These are phyloP conservation scores for Colletotrichum sp. DNA, from an alignment of 2,329 filamentous ascomycete genomes.

Conservation along the genomic window DNA sequence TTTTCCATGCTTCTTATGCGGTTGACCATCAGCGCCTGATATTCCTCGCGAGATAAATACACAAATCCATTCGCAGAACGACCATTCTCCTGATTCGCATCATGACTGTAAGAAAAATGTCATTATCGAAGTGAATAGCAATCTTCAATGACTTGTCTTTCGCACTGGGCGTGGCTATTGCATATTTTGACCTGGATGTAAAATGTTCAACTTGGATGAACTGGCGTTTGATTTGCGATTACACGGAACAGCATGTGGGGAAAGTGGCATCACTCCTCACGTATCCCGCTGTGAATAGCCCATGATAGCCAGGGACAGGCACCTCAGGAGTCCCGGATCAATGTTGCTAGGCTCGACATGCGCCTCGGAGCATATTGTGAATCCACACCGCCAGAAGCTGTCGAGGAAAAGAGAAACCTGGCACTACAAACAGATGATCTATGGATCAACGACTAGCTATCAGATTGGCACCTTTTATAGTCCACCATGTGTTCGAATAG, in stretches of 20 bases:
- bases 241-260: accelerated
- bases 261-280: accelerated
- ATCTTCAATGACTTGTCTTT: neutral
- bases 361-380: neutral
- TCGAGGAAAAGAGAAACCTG: neutral
- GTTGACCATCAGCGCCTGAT: too few species aligned
- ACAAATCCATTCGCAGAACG: neutral
- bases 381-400: neutral
- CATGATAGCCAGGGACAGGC: neutral
- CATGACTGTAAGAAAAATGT: neutral
- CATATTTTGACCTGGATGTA: neutral
- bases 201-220: neutral
- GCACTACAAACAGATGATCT: neutral
- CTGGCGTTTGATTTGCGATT: neutral
- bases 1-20: neutral
- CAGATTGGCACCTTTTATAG: too few species aligned
- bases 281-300: neutral
- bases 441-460: neutral
- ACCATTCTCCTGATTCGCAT: accelerated
- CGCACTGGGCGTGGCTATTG: neutral
- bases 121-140: neutral
- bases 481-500: too few species aligned
- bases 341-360: neutral
- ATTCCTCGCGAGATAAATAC: too few species aligned
- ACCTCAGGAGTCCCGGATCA: neutral